Percentiles rank a stretch among this genome's conserved stretches.
Conservation (phyloP, 768 basidiomycete genomes). For the Hygrophoropsis aurantiaca region DNA sequence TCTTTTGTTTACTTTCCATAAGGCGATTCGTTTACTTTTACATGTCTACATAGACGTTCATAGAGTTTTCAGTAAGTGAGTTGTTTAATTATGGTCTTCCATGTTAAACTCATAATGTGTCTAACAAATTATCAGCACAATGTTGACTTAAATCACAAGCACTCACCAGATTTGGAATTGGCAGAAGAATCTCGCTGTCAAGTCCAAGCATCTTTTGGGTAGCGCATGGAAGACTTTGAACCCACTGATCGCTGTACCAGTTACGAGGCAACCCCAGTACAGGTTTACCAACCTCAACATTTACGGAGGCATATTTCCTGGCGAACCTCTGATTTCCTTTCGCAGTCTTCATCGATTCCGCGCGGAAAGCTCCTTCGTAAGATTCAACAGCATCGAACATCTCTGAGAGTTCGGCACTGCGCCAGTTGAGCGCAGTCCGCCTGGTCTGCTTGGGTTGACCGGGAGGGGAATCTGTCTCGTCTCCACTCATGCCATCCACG, state of each 20-base stretch:
- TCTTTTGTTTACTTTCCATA: too few relatives aligned
- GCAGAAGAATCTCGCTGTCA: too few relatives aligned
- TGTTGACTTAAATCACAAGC: too few relatives aligned
- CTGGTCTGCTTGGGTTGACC: neutral
- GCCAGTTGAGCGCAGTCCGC: neutral
- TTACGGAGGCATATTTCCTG: neutral
- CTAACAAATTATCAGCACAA: too few relatives aligned
- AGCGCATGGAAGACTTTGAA: neutral
- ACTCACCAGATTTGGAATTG: too few relatives aligned
- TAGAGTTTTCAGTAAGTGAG: too few relatives aligned
- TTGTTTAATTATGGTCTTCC: too few relatives aligned
- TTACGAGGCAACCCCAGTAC: constrained; percentile 1
- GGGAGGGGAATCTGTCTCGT: constrained; percentile 3
- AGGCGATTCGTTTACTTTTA: too few relatives aligned
- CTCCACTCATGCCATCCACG: constrained; percentile 8
- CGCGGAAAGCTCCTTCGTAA: neutral
- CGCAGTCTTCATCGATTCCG: neutral
- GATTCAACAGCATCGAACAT: neutral
- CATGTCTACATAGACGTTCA: too few relatives aligned
- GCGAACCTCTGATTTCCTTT: constrained; percentile 1
- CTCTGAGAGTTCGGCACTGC: neutral
- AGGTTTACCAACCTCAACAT: too few relatives aligned
- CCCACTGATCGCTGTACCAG: constrained; percentile 4
- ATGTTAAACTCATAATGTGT: too few relatives aligned
- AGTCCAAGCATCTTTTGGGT: too few relatives aligned